phyloP scores from a whole-genome alignment of 2,329 filamentous ascomycete genomes.

The Pseudogymnoascus sp. region DNA sequence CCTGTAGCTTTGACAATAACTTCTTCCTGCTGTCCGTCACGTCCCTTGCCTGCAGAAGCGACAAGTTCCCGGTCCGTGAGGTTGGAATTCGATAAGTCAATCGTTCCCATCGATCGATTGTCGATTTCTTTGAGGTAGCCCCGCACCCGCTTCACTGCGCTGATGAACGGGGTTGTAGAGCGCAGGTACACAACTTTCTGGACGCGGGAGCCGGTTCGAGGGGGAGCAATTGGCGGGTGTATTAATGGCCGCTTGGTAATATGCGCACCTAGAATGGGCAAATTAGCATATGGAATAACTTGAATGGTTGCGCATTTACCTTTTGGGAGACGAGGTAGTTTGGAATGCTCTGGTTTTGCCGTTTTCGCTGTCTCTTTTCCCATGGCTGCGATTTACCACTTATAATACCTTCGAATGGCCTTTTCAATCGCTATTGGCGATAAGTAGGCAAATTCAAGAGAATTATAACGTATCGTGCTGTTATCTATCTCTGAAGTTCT shows the following conservation, averaged over 20 bases:
- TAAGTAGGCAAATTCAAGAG: not conserved
- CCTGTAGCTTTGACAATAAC: conserved; percentile 28
- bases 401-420: not conserved
- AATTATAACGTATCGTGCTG: not conserved
- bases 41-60: conserved; percentile 16
- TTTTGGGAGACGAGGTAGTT: conserved; percentile 20
- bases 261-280: conserved; percentile 20
- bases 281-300: not conserved
- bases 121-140: conserved; percentile 23
- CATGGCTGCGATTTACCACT: not conserved
- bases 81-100: conserved; percentile 5
- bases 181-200: conserved; percentile 28
- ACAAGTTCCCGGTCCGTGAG: conserved; percentile 17
- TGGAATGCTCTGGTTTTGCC: conserved; percentile 17
- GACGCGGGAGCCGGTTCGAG: conserved; percentile 16
- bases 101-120: conserved; percentile 19
- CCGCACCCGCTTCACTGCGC: conserved; percentile 26
- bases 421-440: not conserved
- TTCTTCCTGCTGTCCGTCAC: conserved; percentile 19
- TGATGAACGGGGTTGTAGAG: conserved; percentile 24
- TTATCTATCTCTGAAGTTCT: not conserved
- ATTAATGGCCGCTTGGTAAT: conserved; percentile 29
- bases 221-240: conserved; percentile 25
- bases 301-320: conserved; percentile 13
- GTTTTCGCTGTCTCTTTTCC: conserved; percentile 10